These are phyloP conservation scores for Linum lewisii DNA, from an alignment of 345 rosid genomes.

Conservation along the genomic window DNA sequence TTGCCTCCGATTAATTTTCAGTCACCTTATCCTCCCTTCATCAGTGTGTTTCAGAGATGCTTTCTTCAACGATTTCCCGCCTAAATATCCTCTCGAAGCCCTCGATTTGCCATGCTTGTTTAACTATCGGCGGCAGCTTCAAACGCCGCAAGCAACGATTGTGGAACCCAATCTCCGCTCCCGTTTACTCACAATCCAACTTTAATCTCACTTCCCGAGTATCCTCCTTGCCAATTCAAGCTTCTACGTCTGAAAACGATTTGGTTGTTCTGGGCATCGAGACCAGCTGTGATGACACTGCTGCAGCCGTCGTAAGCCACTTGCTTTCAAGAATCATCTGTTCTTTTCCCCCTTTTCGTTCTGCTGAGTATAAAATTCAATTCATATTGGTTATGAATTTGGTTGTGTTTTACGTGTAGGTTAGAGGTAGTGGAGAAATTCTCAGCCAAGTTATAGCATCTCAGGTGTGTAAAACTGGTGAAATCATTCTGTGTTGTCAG, in stretches of 20 bases:
- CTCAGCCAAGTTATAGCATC: slow-evolving; percentile 91
- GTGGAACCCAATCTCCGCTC: slow-evolving; percentile 13
- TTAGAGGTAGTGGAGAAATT: slow-evolving; percentile 73
- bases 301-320: slow-evolving; percentile 71
- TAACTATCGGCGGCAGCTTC: slow-evolving; percentile 8
- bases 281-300: slow-evolving; percentile 96
- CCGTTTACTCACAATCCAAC: slow-evolving; percentile 11
- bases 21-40: too few relatives aligned
- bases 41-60: not conserved
- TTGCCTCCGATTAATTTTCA: too few relatives aligned
- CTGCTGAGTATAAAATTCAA: not conserved
- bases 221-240: slow-evolving; percentile 1
- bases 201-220: slow-evolving; percentile 9
- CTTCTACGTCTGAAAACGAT: slow-evolving; percentile 22
- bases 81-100: slow-evolving; percentile 25
- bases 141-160: slow-evolving; percentile 11
- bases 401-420: slow-evolving; percentile 30
- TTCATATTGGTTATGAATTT: not conserved
- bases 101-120: slow-evolving; percentile 12
- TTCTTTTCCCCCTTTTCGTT: not conserved
- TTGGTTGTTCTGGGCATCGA: slow-evolving; percentile 87
- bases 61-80: slow-evolving; percentile 41
- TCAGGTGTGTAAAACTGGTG: slow-evolving; percentile 45
- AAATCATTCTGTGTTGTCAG: not conserved
- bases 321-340: not conserved